Evolutionary conservation across 495 filamentous ascomycete species (phyloP), one percentile per base, ranked within the genome.

Genomic region (Penicillium pulvis): DNA sequence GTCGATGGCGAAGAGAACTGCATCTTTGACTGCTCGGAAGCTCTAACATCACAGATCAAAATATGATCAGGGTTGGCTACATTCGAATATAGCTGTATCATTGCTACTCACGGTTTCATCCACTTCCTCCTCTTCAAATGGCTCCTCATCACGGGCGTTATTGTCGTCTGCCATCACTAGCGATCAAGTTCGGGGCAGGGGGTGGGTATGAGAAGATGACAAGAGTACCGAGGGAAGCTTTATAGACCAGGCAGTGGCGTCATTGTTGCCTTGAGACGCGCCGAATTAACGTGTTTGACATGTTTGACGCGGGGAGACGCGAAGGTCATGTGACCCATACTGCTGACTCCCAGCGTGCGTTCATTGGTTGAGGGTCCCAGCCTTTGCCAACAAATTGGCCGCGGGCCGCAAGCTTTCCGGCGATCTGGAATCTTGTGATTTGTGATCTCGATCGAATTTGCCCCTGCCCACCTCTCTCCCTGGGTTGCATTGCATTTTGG

Each of bases 21-120:
- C 95, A 88, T 99, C 95, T 79, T 97, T 98, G 66, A 90, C 86
- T 4, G 89, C 82, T 79, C 90, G 92, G 72, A 93, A 98, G 71
- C 87, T 87, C 93, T 96, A 52, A 41, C 36, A 45, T 42, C 31
- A 48, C 56, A 44, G 55, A 53, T 36, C 36, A 52, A 19, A 10
- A 9, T 49, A 10, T 26, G 6, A 4, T 57, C 16, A 53, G 44
- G 16, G 14, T 16, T 41, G 14, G 5, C 24, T 45, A 45, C 23
- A 33, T 33, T 46, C 48, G 44, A 55, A 58, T 56, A 49, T 26
- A 47, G 20, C 19, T 52, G 42, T 30, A 46, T 53, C 23, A 26
- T 52, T 47, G 24, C 7, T 8, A 67, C 79, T 68, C 76, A 91
- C 90, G 14, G 80, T 76, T 60, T 94, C 87, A 70, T 91, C 90